These are phyloP conservation scores for Eutrema japonicum DNA, from an alignment of 345 rosid species.

Conservation along the genomic window DNA sequence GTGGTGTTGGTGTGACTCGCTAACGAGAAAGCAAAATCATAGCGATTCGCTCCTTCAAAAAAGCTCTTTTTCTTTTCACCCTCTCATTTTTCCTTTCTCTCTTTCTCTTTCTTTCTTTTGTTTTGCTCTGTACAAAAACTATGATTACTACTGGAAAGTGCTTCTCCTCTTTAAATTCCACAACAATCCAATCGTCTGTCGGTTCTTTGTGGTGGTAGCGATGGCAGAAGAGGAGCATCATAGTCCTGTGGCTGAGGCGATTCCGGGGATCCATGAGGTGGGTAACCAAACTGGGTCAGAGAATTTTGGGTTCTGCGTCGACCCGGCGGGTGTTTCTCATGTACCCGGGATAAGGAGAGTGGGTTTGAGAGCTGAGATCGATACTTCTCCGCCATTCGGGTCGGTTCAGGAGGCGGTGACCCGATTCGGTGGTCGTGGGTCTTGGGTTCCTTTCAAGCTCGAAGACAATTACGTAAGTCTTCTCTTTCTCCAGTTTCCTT, in stretches of 20 bases:
- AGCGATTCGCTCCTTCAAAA: conserved; percentile 43
- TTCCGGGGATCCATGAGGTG: conserved; percentile 62
- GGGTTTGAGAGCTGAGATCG: conserved; percentile 78
- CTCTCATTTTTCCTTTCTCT: background rate
- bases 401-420: conserved; percentile 94
- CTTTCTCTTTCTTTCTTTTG: background rate
- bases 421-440: conserved; percentile 82
- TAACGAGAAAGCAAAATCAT: conserved; percentile 54
- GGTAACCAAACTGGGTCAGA: conserved; percentile 47
- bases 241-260: conserved; percentile 41
- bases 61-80: conserved; percentile 34
- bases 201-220: conserved; percentile 24
- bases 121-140: conserved; percentile 34
- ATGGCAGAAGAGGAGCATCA: conserved; percentile 50
- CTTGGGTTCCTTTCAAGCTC: conserved; percentile 73
- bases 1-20: conserved; percentile 40
- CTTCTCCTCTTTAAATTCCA: conserved; percentile 43
- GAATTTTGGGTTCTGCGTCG: conserved; percentile 40
- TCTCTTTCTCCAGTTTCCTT: conserved; percentile 1
- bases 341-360: conserved; percentile 59
- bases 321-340: conserved; percentile 34
- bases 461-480: conserved; percentile 49
- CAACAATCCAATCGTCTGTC: conserved; percentile 18
- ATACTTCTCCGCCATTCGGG: conserved; percentile 89
- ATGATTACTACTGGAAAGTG: conserved; percentile 24